A percentile compares a stretch with the other conserved stretches of the same genome.
Conservation (phyloP, 2,329 filamentous ascomycete genomes). For the Colletotrichum neosansevieriae region DNA sequence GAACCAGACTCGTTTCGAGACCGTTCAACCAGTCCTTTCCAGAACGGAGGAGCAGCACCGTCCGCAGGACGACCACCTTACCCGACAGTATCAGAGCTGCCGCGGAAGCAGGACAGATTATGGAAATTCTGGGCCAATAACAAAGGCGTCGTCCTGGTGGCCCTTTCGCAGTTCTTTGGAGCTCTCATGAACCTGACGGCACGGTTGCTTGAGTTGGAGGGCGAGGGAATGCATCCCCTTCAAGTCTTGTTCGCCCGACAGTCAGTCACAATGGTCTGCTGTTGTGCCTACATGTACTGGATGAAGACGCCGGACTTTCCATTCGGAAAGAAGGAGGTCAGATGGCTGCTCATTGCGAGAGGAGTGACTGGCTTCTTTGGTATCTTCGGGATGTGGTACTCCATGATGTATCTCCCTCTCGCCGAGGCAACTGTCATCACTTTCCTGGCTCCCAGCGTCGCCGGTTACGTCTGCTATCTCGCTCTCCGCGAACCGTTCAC, state of each 20-base stretch:
- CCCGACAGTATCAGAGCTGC: slow-evolving; percentile 30
- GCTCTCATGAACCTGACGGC: slow-evolving; percentile 88
- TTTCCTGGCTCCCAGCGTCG: slow-evolving; percentile 83
- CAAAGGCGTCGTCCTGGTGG: slow-evolving; percentile 79
- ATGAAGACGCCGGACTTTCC: slow-evolving; percentile 76
- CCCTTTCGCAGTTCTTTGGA: slow-evolving; percentile 83
- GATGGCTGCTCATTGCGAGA: slow-evolving; percentile 75
- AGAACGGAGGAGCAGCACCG: slow-evolving; percentile 45
- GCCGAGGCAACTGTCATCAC: slow-evolving; percentile 92
- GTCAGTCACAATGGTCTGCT: slow-evolving; percentile 76
- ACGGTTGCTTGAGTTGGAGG: slow-evolving; percentile 78
- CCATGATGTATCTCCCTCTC: slow-evolving; percentile 80
- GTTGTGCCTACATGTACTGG: slow-evolving; percentile 80
- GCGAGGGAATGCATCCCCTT: slow-evolving; percentile 81
- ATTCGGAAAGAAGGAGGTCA: slow-evolving; percentile 74
- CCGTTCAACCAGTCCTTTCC: slow-evolving; percentile 55
- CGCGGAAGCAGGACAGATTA: slow-evolving; percentile 36
- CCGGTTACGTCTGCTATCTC: slow-evolving; percentile 84
- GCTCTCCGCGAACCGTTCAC: slow-evolving; percentile 83
- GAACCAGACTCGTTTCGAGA: slow-evolving; percentile 51
- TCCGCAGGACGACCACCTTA: slow-evolving; percentile 40
- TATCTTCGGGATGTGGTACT: slow-evolving; percentile 80
- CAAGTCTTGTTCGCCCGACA: slow-evolving; percentile 88
- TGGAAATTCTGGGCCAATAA: slow-evolving; percentile 70
- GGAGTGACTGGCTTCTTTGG: slow-evolving; percentile 81